phyloP scores from a whole-genome alignment of 2,329 filamentous ascomycete genomes.

The Apiospora hydei region DNA sequence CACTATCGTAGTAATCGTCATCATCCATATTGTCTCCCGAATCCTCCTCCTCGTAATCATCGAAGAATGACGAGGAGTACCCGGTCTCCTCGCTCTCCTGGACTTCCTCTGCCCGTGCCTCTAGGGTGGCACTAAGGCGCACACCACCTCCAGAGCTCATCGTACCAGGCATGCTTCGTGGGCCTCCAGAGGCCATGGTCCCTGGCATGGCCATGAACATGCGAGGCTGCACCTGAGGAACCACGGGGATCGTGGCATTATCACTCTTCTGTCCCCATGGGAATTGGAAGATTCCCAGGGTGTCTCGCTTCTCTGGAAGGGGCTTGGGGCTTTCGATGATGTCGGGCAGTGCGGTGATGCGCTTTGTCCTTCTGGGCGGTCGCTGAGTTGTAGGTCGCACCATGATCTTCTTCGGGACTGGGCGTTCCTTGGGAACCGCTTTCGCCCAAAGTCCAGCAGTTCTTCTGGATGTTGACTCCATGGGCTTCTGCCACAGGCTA shows the following conservation, averaged over 20 bases:
- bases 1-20: constrained; percentile 45
- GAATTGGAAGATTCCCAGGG: constrained; percentile 70
- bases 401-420: constrained; percentile 32
- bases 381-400: constrained; percentile 57
- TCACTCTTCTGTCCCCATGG: constrained; percentile 71
- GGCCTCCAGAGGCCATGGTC: constrained; percentile 55
- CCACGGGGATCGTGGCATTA: constrained; percentile 46
- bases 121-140: constrained; percentile 36
- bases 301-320: constrained; percentile 63
- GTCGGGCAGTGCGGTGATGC: constrained; percentile 62
- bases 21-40: constrained; percentile 45
- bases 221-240: constrained; percentile 44
- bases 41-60: constrained; percentile 65
- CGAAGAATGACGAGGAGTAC: constrained; percentile 48
- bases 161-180: constrained; percentile 30
- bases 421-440: constrained; percentile 31
- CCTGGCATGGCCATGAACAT: constrained; percentile 57
- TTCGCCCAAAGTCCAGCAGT: constrained; percentile 38
- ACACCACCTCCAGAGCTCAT: constrained; percentile 9
- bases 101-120: constrained; percentile 45
- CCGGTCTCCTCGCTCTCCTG: constrained; percentile 43
- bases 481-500: constrained; percentile 48
- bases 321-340: constrained; percentile 64
- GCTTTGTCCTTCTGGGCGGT: constrained; percentile 62
- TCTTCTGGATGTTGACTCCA: constrained; percentile 15